Base-by-base conservation (phyloP, 2,329 filamentous ascomycete species). In the Alternaria gaisen region DNA sequence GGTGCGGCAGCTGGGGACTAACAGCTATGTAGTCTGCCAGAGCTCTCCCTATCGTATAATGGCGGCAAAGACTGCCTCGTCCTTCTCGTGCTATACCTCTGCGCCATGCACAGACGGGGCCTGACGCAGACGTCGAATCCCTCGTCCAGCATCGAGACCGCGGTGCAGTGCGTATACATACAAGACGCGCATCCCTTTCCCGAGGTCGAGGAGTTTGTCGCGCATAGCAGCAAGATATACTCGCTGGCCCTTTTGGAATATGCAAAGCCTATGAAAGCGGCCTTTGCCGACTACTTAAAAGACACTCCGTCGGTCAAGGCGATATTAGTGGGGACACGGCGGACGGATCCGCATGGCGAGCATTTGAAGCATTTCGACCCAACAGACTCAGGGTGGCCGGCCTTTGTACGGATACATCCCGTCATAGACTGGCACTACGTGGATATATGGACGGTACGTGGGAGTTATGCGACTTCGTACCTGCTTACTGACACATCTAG, bases 1-100 rank as follows among this genome's bases (percentile, higher is more conserved):
- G 46, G 41, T 48, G 51, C 32, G 50, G 60, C 43, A 47, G 41
- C 42, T 52, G 24, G n/a, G n/a, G 56, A 61, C 69, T 76, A 58
- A 75, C 64, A 40, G 22, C 42, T 50, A 34, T 55, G 61, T 71
- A 95, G 92, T 60, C 86, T 91, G 64, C 85, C 90, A 60, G 86
- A 96, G 75, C 85, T 98, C 62, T 93, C 94, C 5, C 84, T 98
- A 66, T 97, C 94, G 58, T 99, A 97, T 81, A 99, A 99, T 72
- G 95, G 95, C 75, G 95, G 95, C 63, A 99, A 99, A 80, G 95
- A 98, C 84, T 98, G 94, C 73, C 90, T 98, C 18, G 94, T 98
- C 54, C 88, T 98, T 18, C 85, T 98, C 7, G 86, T 97, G 72
- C 84, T 98, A 66, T 92, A 97, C 74, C 89, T 98, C 68, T 89